Conservation (phyloP, 1,139 yeast genomes). For the Pneumocystis canis region DNA sequence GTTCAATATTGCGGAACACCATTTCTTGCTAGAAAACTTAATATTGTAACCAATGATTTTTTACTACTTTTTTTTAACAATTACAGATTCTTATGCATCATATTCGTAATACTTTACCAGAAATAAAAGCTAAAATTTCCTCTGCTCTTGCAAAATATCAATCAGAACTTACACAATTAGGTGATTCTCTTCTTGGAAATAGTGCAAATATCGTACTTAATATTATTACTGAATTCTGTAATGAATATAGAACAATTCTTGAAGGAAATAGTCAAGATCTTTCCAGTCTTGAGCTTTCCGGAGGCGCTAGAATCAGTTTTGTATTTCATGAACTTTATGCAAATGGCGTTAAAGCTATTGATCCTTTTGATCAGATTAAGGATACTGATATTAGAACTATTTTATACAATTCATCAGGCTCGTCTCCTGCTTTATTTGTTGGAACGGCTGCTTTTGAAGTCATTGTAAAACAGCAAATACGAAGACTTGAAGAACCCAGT, state of each 20-base stretch:
- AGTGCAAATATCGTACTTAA: constrained; percentile 81
- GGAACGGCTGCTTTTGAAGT: constrained; percentile 97
- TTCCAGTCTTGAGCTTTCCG: constrained; percentile 71
- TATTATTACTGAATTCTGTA: constrained; percentile 82
- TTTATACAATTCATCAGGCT: constrained; percentile 79
- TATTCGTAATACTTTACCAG: constrained; percentile 89
- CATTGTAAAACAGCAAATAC: constrained; percentile 85
- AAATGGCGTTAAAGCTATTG: constrained; percentile 81
- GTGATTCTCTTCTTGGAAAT: constrained; percentile 70
- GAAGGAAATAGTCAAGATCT: constrained; percentile 91
- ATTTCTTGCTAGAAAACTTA: constrained; percentile 81
- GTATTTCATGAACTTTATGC: constrained; percentile 94
- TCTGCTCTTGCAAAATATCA: constrained; percentile 78
- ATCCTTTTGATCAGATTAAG: constrained; percentile 93
- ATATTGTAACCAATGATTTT: constrained; percentile 28
- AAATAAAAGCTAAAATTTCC: constrained; percentile 82
- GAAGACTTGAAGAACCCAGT: constrained; percentile 88
- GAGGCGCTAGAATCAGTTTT: constrained; percentile 96
- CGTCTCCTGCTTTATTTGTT: constrained; percentile 93
- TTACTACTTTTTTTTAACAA: neutral
- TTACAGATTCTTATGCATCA: constrained; percentile 61
- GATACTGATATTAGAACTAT: constrained; percentile 97
- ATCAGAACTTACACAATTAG: constrained; percentile 53
- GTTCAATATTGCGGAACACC: constrained; percentile 94
- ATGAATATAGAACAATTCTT: constrained; percentile 79